Base-by-base conservation (phyloP, 2,329 filamentous ascomycete species). In the Fusarium sp. region DNA sequence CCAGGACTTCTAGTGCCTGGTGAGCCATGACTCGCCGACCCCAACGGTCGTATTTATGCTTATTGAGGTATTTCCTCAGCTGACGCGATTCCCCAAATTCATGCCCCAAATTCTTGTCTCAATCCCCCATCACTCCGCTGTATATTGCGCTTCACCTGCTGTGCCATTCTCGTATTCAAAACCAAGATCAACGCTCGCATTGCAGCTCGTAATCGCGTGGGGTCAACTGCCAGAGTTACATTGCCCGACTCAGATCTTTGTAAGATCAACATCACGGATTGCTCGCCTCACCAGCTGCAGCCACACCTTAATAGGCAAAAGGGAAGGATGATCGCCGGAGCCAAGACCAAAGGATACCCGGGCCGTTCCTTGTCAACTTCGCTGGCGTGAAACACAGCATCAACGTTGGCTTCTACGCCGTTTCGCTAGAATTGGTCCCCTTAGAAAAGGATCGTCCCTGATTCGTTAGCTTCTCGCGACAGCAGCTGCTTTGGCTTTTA, bases 291-390 rank as follows among this genome's bases (percentile, higher is more conserved):
- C 38, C 15, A 9, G 43, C 43, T 58, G 58, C 52, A 43, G 36
- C 43, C 33, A 22, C 38, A 24, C n/a, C 40, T 43, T 18, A 34
- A 44, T 50, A 39, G 39, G 18, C 17, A 20, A 22, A 15, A 26
- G 18, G 28, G 1, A 17, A 8, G 40, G 58, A n/a, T 36, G 40
- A 59, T 53, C 62, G 31, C 28, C 39, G n/a, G 34, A 28, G 24
- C 28, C 4, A 20, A 40, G 57, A 39, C 26, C 15, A 13, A 10
- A 42, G 34, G 45, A 40, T 33, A 17, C 28, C 60, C 60, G 60
- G 52, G 52, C 62, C 62, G 62, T 59, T 65, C 62, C 62, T 65
- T 65, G 45, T 65, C 34, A 59, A 33, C 13, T 49, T 40, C 22
- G 5, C 33, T 58, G 31, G 52, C 9, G 26, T 65, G 45, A 58